Evolutionary conservation across 1,284 basidiomycete genomes (phyloP).

Genomic region (Ceratobasidium sp.): DNA sequence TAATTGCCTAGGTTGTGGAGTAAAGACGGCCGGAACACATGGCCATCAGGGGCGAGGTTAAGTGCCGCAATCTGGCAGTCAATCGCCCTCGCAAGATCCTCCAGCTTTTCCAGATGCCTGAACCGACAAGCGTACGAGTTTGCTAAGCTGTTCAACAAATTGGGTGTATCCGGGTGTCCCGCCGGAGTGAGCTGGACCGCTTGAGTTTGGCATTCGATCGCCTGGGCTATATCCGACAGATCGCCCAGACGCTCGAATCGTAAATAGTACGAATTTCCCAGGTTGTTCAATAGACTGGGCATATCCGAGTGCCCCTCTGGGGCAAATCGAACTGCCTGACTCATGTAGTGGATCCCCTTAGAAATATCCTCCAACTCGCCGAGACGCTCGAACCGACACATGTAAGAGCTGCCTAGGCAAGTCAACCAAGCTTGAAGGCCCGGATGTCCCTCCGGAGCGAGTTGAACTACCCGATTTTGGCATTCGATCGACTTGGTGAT

Average conservation of each 20-base stretch:
- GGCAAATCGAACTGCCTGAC: neutral
- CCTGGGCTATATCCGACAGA: neutral
- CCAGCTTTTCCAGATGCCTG: no score
- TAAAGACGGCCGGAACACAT: no score
- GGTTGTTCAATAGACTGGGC: neutral
- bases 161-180: neutral
- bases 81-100: neutral
- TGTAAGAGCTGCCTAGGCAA: neutral
- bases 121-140: no score
- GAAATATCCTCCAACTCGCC: neutral
- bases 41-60: no score
- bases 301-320: neutral
- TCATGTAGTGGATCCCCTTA: neutral
- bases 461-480: no score
- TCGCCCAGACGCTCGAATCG: neutral
- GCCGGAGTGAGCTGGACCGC: neutral
- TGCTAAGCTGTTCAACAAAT: no score
- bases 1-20: neutral
- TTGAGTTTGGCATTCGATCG: neutral
- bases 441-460: neutral
- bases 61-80: constrained; percentile 1
- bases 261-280: neutral
- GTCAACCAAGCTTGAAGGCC: neutral
- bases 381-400: neutral
- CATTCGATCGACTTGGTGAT: no score